phyloP scores from a whole-genome alignment of 1,284 basidiomycete species.

The Ustanciosporium gigantosporum region DNA sequence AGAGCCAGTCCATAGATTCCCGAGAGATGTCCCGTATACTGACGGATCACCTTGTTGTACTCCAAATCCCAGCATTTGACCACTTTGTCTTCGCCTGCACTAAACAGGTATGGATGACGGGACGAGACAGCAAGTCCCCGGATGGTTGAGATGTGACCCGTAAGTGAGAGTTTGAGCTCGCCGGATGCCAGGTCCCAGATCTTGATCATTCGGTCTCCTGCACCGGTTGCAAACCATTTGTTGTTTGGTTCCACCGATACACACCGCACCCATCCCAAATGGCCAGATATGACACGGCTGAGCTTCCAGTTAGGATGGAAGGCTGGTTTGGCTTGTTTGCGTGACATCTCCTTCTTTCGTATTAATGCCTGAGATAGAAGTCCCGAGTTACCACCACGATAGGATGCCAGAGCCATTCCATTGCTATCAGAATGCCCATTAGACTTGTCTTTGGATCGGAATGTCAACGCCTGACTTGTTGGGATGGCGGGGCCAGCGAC shows the following conservation, averaged over 20 bases:
- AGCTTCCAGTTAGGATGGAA: slow-evolving; percentile 95
- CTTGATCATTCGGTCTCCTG: slow-evolving; percentile 96
- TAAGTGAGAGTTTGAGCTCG: slow-evolving; percentile 90
- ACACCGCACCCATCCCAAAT: slow-evolving; percentile 96
- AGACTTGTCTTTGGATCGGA: slow-evolving; percentile 10
- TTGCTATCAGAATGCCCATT: neutral
- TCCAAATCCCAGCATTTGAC: slow-evolving; percentile 99
- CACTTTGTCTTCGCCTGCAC: slow-evolving; percentile 97
- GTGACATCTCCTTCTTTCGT: slow-evolving; percentile 52
- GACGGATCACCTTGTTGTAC: slow-evolving; percentile 96
- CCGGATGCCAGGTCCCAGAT: slow-evolving; percentile 99
- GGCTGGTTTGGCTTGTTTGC: slow-evolving; percentile 87
- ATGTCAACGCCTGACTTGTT: slow-evolving; percentile 20
- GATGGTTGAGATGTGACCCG: slow-evolving; percentile 96
- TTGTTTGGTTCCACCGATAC: slow-evolving; percentile 96
- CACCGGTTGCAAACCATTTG: slow-evolving; percentile 97
- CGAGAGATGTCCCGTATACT: slow-evolving; percentile 96
- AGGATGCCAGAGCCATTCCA: slow-evolving; percentile 17
- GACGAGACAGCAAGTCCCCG: slow-evolving; percentile 88
- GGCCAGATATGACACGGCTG: slow-evolving; percentile 92
- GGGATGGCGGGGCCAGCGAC: slow-evolving; percentile 8
- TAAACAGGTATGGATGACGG: slow-evolving; percentile 95
- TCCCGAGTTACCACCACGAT: slow-evolving; percentile 26
- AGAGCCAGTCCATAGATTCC: slow-evolving; percentile 80
- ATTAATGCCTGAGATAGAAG: slow-evolving; percentile 53